phyloP scores from a whole-genome alignment of 495 filamentous ascomycete species.

The Penicillium mononematosum region DNA sequence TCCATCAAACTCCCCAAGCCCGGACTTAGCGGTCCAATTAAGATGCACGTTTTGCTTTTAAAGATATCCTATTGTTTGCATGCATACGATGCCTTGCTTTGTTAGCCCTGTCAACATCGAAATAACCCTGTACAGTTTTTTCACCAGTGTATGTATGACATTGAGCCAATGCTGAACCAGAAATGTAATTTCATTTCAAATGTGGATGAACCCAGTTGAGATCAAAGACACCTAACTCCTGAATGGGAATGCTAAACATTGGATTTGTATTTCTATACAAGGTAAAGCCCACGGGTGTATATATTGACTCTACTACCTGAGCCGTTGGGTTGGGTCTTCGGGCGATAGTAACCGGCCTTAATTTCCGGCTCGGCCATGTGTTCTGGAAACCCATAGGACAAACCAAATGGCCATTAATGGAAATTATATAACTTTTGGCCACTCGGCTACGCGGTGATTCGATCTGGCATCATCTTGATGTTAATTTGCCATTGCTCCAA shows the following conservation, averaged over 20 bases:
- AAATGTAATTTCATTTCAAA: not conserved
- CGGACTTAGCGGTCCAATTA: not conserved
- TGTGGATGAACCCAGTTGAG: not conserved
- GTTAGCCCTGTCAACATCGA: not conserved
- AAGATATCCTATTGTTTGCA: constrained; percentile 4
- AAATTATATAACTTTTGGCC: not conserved
- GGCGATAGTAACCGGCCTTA: not conserved
- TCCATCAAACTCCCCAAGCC: constrained; percentile 11
- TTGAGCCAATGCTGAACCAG: not conserved
- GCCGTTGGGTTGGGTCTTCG: not conserved
- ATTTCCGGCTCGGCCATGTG: not conserved
- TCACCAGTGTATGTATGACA: not conserved
- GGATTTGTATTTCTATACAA: not conserved
- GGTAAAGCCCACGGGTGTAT: not conserved
- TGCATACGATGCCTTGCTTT: not conserved
- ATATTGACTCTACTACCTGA: not conserved
- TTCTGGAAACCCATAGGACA: not conserved
- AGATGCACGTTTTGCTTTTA: not conserved
- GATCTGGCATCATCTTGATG: not conserved
- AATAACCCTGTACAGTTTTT: not conserved
- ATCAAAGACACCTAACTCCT: not conserved
- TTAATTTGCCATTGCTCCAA: not conserved
- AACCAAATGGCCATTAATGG: not conserved
- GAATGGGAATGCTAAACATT: not conserved
- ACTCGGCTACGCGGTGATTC: not conserved